These are phyloP conservation scores for Schwanniomyces yamadae DNA, from an alignment of 805 yeast species.

Conservation along the genomic window DNA sequence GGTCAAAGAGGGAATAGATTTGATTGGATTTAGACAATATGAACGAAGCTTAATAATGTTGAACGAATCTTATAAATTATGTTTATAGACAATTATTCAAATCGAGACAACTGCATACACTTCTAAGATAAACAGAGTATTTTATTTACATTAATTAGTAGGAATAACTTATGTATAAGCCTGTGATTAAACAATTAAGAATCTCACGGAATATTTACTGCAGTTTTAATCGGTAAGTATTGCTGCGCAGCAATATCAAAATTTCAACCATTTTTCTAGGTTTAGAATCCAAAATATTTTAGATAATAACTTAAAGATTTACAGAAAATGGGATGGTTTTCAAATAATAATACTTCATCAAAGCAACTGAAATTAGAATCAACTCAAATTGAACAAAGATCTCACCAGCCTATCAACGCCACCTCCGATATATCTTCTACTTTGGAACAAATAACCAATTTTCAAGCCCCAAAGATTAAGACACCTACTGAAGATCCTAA, in stretches of 20 bases:
- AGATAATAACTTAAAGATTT: too few relatives aligned
- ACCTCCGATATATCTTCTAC: constrained; percentile 27
- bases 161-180: too few relatives aligned
- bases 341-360: constrained; percentile 7
- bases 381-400: constrained; percentile 24
- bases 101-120: too few relatives aligned
- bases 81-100: constrained; percentile 14
- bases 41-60: constrained; percentile 26
- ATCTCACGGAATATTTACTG: too few relatives aligned
- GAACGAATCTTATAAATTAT: constrained; percentile 25
- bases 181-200: too few relatives aligned
- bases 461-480: constrained; percentile 8
- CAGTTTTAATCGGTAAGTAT: too few relatives aligned
- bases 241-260: too few relatives aligned
- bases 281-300: too few relatives aligned
- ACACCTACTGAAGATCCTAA: constrained; percentile 13
- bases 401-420: constrained; percentile 23
- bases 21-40: constrained; percentile 23
- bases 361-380: constrained; percentile 4
- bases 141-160: too few relatives aligned
- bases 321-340: constrained; percentile 22
- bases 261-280: too few relatives aligned
- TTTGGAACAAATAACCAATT: constrained; percentile 24
- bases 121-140: too few relatives aligned
- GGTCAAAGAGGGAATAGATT: constrained; percentile 6